A percentile compares a stretch with the other conserved stretches of the same genome.
phyloP scores from a whole-genome alignment of 2,329 filamentous ascomycete species.

The Corniculantispora saksenae region DNA sequence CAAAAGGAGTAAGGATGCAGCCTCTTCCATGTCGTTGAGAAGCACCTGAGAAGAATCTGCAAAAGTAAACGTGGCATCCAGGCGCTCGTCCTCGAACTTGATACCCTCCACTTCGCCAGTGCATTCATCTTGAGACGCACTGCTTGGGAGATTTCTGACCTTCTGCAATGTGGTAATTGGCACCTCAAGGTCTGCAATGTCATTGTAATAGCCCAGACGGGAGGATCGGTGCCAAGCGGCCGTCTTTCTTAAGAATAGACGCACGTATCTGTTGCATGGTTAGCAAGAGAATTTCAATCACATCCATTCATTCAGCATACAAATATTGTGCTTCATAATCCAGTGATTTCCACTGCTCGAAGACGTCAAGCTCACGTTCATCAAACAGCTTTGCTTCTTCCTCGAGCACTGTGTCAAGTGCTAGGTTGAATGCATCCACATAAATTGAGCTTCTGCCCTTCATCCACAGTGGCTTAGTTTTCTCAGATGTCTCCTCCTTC shows the following conservation, averaged over 20 bases:
- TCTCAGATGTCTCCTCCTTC: slow-evolving; percentile 42
- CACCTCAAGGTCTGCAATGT: slow-evolving; percentile 72
- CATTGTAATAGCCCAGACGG: slow-evolving; percentile 76
- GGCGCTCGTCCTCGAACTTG: slow-evolving; percentile 42
- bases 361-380: slow-evolving; percentile 73
- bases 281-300: slow-evolving; percentile 10
- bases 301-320: slow-evolving; percentile 48
- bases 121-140: slow-evolving; percentile 10
- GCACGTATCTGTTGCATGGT: slow-evolving; percentile 68
- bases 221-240: slow-evolving; percentile 85
- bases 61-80: slow-evolving; percentile 69
- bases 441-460: slow-evolving; percentile 87
- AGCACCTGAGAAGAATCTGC: slow-evolving; percentile 74
- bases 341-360: slow-evolving; percentile 71
- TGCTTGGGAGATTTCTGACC: slow-evolving; percentile 53
- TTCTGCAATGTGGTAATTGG: slow-evolving; percentile 68
- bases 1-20: slow-evolving; percentile 75
- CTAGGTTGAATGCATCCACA: slow-evolving; percentile 94
- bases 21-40: slow-evolving; percentile 80
- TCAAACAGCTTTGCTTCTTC: slow-evolving; percentile 90
- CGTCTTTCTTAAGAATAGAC: slow-evolving; percentile 89
- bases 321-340: slow-evolving; percentile 88
- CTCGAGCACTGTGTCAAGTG: slow-evolving; percentile 82
- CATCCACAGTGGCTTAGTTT: slow-evolving; percentile 56
- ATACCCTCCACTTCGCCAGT: slow-evolving; percentile 31